Evolutionary conservation across 1,284 basidiomycete species (phyloP).

Genomic region (Moesziomyces aphidis): DNA sequence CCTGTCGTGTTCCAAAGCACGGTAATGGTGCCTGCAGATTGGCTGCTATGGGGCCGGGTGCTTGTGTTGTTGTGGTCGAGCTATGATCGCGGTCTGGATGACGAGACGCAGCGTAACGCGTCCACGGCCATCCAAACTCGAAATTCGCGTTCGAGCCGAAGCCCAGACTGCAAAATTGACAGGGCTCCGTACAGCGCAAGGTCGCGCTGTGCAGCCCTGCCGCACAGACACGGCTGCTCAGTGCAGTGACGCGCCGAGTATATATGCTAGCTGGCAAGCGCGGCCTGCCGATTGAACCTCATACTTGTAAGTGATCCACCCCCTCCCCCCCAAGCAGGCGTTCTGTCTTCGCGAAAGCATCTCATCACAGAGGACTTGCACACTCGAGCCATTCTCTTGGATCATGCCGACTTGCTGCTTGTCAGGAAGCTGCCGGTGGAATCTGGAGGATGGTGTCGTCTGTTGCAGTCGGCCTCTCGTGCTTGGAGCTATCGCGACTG

Average conservation of each 20-base stretch:
- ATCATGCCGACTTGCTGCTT: neutral
- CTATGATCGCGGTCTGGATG: too few species aligned
- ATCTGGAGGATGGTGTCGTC: neutral
- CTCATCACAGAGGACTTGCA: neutral
- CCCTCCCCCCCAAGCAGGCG: conserved; percentile 21
- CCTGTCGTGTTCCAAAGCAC: too few species aligned
- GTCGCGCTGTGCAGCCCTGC: neutral
- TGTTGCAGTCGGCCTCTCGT: neutral
- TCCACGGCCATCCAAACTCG: conserved; percentile 37
- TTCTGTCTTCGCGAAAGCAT: neutral
- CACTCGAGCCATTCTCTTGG: neutral
- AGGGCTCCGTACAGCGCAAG: too few species aligned
- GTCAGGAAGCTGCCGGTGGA: neutral
- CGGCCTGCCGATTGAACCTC: conserved; percentile 6
- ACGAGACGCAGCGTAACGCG: neutral
- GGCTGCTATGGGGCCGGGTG: too few species aligned
- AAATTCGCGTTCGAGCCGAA: neutral
- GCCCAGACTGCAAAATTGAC: too few species aligned
- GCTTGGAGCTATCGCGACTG: neutral
- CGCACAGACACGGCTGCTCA: conserved; percentile 12
- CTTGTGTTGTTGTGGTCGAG: too few species aligned
- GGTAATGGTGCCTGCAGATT: too few species aligned
- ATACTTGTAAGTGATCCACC: conserved; percentile 44
- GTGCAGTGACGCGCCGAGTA: conserved; percentile 13
- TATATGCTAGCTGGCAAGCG: conserved; percentile 11